These are phyloP conservation scores for Citrus unshiu DNA, from an alignment of 345 rosid genomes.

Conservation along the genomic window DNA sequence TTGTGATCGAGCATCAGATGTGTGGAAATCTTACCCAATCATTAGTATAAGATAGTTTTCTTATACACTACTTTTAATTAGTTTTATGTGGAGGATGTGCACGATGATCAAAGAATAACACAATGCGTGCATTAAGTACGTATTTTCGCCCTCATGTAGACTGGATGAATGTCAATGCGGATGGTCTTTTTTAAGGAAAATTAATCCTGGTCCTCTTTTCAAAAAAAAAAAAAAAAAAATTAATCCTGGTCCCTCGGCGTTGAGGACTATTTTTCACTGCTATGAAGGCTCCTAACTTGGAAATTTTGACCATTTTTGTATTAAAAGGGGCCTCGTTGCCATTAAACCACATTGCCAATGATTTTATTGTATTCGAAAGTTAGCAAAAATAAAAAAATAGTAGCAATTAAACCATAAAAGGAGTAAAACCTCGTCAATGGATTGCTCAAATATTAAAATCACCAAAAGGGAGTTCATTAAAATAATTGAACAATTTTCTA, in stretches of 20 bases:
- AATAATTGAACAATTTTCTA: not conserved
- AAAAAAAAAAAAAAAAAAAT: too few species aligned
- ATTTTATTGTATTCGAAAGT: not conserved
- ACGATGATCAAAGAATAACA: not conserved
- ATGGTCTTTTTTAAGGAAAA: too few species aligned
- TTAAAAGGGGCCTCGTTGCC: not conserved
- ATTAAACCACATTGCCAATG: not conserved
- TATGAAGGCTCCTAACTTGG: too few species aligned
- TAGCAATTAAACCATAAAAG: too few species aligned
- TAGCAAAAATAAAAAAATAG: not conserved
- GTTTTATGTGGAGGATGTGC: not conserved
- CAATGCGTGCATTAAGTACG: not conserved
- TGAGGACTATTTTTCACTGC: too few species aligned
- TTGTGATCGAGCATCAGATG: not conserved
- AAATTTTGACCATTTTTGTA: too few species aligned
- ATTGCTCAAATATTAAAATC: not conserved
- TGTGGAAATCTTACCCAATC: not conserved
- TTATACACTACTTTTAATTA: not conserved
- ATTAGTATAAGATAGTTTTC: too few species aligned
- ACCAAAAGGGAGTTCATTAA: not conserved
- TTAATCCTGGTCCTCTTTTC: too few species aligned
- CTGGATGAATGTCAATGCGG: too few species aligned
- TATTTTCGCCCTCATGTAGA: too few species aligned
- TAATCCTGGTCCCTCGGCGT: too few species aligned
- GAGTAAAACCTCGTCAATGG: not conserved